A percentile compares a stretch with the other conserved stretches of the same genome.
phyloP scores from a whole-genome alignment of 176 grass and related monocot genomes.

The Carex myosuroides region DNA sequence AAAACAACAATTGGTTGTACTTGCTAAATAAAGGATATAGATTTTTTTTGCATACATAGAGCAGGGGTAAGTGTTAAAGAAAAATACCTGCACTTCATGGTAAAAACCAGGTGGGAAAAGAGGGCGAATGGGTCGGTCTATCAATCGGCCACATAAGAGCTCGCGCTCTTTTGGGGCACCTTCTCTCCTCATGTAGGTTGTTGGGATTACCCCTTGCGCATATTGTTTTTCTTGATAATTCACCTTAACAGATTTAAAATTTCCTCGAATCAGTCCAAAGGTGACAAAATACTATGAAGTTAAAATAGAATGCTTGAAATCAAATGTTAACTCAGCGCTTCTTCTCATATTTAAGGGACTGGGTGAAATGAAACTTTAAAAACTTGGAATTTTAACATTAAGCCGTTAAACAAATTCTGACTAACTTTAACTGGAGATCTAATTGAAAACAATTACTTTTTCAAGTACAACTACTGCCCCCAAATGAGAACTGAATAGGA shows the following conservation, averaged over 20 bases:
- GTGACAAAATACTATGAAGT: background rate
- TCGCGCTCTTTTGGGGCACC: slow-evolving; percentile 96
- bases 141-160: slow-evolving; percentile 87
- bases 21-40: background rate
- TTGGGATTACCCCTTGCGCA: slow-evolving; percentile 89
- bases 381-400: background rate
- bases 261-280: background rate
- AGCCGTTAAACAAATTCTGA: background rate
- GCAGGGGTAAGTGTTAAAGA: background rate
- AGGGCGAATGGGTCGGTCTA: slow-evolving; percentile 87
- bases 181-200: slow-evolving; percentile 97
- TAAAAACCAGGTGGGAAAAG: slow-evolving; percentile 93
- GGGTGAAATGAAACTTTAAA: background rate
- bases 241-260: slow-evolving; percentile 38
- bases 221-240: slow-evolving; percentile 99
- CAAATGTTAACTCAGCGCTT: background rate
- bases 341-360: background rate
- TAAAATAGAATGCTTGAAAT: background rate
- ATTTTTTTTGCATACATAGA: background rate
- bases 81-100: slow-evolving; percentile 83
- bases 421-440: background rate
- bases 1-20: slow-evolving; percentile 3
- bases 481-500: background rate
- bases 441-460: background rate
- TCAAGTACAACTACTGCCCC: background rate